These are phyloP conservation scores for Przewalskia tangutica DNA, from an alignment of 257 asterid genomes.

Conservation along the genomic window DNA sequence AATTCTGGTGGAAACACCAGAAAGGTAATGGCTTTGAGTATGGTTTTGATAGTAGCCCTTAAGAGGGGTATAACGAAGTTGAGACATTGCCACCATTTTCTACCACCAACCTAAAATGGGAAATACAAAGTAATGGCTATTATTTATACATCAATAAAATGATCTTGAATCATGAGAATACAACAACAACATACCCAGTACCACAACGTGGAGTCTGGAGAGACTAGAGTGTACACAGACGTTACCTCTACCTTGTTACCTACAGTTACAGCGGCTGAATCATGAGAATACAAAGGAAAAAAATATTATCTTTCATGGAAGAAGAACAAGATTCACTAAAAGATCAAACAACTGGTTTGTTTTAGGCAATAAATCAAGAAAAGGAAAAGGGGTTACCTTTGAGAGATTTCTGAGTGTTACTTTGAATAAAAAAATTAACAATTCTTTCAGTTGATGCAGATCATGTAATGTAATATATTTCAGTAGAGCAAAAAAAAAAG, in stretches of 20 bases:
- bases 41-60: conserved; percentile 4
- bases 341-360: background rate
- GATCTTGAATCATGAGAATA: background rate
- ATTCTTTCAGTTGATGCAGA: background rate
- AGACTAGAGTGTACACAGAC: too few species aligned
- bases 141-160: background rate
- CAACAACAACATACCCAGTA: too few species aligned
- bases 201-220: too few species aligned
- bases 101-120: background rate
- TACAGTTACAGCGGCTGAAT: too few species aligned
- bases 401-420: background rate
- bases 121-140: background rate
- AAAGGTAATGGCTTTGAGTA: conserved; percentile 5
- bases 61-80: conserved; percentile 24
- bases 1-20: background rate
- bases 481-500: background rate
- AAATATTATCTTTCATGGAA: background rate
- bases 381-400: background rate
- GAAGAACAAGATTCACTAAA: background rate
- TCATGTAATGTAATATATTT: background rate
- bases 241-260: too few species aligned
- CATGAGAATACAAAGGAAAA: background rate
- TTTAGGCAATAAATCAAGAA: background rate
- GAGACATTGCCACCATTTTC: conserved; percentile 23
- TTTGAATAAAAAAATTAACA: background rate